phyloP scores from a whole-genome alignment of 345 rosid genomes.

The Litchi chinensis region DNA sequence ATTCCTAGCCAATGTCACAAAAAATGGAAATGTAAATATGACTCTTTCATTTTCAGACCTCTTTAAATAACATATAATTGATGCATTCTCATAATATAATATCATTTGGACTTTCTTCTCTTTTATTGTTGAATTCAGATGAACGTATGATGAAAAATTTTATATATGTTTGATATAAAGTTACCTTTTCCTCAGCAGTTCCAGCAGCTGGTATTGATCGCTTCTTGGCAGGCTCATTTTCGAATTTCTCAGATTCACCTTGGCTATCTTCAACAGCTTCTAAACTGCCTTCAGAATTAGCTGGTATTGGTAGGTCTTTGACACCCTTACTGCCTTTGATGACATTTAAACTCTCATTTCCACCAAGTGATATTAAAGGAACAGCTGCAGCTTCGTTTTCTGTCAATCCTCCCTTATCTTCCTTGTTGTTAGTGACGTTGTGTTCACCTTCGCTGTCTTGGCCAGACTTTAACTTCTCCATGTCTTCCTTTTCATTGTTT shows the following conservation, averaged over 20 bases:
- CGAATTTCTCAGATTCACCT: not conserved
- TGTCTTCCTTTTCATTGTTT: not conserved
- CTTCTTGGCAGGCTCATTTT: not conserved
- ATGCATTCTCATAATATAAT: not conserved
- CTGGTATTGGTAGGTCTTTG: no score
- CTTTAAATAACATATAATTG: no score
- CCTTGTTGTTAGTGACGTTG: no score
- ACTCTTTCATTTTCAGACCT: not conserved
- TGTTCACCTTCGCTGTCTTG: no score
- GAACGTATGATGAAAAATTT: not conserved
- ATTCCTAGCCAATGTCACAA: slow-evolving; percentile 26
- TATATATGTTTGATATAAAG: slow-evolving; percentile 1
- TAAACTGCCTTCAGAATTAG: not conserved
- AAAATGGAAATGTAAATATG: not conserved
- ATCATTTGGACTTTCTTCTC: not conserved
- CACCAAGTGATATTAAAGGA: no score
- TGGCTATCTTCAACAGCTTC: not conserved
- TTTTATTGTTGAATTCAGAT: not conserved
- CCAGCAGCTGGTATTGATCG: not conserved
- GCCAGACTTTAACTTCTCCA: not conserved
- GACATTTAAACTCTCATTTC: no score
- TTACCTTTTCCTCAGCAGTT: slow-evolving; percentile 33
- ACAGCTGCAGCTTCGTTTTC: no score
- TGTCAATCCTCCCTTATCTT: no score
- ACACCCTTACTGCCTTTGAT: no score